These are phyloP conservation scores for Thermoascus crustaceus DNA, from an alignment of 2,329 filamentous ascomycete genomes.

Conservation along the genomic window DNA sequence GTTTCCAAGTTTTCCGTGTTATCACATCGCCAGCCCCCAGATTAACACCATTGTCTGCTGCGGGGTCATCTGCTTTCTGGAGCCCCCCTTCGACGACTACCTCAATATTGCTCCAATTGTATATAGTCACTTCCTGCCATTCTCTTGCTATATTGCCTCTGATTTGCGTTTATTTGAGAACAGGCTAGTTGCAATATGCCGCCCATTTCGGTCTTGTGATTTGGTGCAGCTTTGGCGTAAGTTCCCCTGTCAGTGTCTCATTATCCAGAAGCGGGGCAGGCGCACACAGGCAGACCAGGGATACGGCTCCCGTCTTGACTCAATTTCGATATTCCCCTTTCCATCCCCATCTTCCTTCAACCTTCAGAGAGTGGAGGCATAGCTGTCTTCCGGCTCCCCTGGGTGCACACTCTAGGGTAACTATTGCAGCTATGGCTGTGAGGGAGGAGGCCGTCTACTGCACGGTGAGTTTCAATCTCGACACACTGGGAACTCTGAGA, in stretches of 20 bases:
- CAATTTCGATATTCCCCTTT: background rate
- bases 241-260: constrained; percentile 10
- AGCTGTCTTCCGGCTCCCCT: constrained; percentile 9
- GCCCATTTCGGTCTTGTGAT: constrained; percentile 1
- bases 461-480: constrained; percentile 43
- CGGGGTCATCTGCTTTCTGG: too few species aligned
- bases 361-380: too few species aligned
- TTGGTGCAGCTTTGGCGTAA: constrained; percentile 14
- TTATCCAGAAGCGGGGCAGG: constrained; percentile 13
- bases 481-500: constrained; percentile 7
- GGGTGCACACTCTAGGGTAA: too few species aligned
- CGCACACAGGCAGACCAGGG: constrained; percentile 4
- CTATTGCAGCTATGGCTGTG: constrained; percentile 29
- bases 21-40: too few species aligned
- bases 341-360: background rate
- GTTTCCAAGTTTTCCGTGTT: too few species aligned
- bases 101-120: too few species aligned
- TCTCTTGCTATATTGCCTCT: too few species aligned
- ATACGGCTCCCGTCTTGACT: constrained; percentile 3
- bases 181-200: too few species aligned
- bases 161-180: too few species aligned
- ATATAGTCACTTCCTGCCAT: too few species aligned
- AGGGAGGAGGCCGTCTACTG: constrained; percentile 54
- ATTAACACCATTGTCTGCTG: too few species aligned
- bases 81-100: too few species aligned